phyloP scores from a whole-genome alignment of 192 early-diverging fungal genomes.

The Backusella parvicylindrica region DNA sequence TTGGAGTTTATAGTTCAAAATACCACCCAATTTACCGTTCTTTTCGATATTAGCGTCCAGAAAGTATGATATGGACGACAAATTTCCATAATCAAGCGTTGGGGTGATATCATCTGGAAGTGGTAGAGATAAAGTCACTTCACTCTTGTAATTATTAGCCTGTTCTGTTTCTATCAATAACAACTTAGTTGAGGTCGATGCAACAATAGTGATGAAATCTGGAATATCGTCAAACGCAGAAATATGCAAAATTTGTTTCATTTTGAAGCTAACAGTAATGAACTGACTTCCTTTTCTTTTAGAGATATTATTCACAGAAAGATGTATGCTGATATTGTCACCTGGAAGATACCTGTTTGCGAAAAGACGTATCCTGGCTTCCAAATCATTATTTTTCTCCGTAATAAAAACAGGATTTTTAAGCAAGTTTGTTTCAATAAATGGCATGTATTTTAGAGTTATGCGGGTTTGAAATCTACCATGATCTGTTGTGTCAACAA shows the following conservation, averaged over 20 bases:
- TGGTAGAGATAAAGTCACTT: neutral
- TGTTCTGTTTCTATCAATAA: neutral
- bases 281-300: neutral
- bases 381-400: neutral
- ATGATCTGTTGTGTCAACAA: neutral
- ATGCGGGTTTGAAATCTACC: neutral
- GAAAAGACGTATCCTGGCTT: neutral
- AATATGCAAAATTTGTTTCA: neutral
- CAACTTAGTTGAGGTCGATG: neutral
- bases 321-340: neutral
- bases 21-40: neutral
- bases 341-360: neutral
- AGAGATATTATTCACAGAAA: neutral
- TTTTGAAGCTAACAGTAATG: neutral
- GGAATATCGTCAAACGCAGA: neutral
- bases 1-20: neutral
- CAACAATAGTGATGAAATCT: neutral
- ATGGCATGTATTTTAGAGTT: conserved; percentile 1
- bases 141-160: neutral
- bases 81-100: conserved; percentile 4
- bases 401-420: neutral
- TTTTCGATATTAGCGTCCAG: neutral
- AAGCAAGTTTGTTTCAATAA: conserved; percentile 14
- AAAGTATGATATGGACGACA: conserved; percentile 4
- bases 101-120: conserved; percentile 1